These are phyloP conservation scores for Pythium aquatile DNA, from an alignment of 352 stramenopile genomes.

Conservation along the genomic window DNA sequence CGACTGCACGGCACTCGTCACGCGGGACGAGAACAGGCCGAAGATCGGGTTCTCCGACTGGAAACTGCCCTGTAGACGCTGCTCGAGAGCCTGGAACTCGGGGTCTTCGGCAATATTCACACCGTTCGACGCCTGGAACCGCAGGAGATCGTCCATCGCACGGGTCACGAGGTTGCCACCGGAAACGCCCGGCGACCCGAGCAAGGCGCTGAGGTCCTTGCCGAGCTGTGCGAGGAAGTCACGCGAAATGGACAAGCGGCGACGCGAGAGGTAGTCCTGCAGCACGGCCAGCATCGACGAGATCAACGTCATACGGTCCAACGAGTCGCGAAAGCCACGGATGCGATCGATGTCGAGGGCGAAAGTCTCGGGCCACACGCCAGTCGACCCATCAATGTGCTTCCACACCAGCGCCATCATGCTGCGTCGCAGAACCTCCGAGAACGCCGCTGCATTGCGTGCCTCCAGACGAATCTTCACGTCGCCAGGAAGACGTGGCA, in stretches of 20 bases:
- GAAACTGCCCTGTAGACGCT: slow-evolving; percentile 45
- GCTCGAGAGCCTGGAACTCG: slow-evolving; percentile 38
- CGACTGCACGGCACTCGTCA: slow-evolving; percentile 32
- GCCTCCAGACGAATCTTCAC: slow-evolving; percentile 29
- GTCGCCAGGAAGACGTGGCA: slow-evolving; percentile 24
- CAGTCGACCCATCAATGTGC: slow-evolving; percentile 45
- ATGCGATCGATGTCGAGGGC: slow-evolving; percentile 53
- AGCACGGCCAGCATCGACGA: slow-evolving; percentile 56
- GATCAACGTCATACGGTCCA: slow-evolving; percentile 60
- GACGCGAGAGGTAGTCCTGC: slow-evolving; percentile 52
- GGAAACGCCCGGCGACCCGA: slow-evolving; percentile 46
- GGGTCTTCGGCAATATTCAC: slow-evolving; percentile 16
- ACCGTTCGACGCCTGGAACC: slow-evolving; percentile 18
- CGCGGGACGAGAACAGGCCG: slow-evolving; percentile 49
- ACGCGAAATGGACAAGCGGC: slow-evolving; percentile 22
- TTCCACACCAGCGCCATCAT: slow-evolving; percentile 50
- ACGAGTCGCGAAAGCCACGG: slow-evolving; percentile 45
- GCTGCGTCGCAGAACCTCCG: slow-evolving; percentile 42
- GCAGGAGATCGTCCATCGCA: slow-evolving; percentile 32
- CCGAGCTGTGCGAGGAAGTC: slow-evolving; percentile 36
- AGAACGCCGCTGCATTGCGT: slow-evolving; percentile 38
- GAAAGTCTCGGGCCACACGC: slow-evolving; percentile 70
- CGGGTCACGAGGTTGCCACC: slow-evolving; percentile 53
- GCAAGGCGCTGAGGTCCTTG: slow-evolving; percentile 39
- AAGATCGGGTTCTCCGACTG: slow-evolving; percentile 56